phyloP scores from a whole-genome alignment of 805 yeast species.

The Candida parachauliodes region DNA sequence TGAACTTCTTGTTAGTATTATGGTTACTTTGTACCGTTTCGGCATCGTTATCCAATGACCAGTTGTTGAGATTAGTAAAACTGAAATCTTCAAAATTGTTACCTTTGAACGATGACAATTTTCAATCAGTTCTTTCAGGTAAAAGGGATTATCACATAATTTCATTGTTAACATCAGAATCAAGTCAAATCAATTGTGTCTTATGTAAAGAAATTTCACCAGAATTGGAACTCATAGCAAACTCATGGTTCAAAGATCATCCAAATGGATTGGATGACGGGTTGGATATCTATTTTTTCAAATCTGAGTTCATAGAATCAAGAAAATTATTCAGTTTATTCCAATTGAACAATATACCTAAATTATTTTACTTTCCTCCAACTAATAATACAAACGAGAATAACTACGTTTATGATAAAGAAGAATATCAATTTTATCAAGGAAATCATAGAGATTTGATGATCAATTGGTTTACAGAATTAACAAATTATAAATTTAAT shows the following conservation, averaged over 20 bases:
- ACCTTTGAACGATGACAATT: constrained; percentile 57
- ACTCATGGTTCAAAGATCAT: constrained; percentile 52
- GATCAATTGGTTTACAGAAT: constrained; percentile 28
- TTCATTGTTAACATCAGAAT: constrained; percentile 67
- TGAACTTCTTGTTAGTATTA: constrained; percentile 5
- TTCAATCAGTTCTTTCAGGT: constrained; percentile 51
- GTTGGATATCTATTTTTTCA: constrained; percentile 57
- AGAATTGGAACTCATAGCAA: constrained; percentile 54
- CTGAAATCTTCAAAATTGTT: constrained; percentile 18
- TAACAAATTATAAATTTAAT: constrained; percentile 33
- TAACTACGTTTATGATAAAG: constrained; percentile 23
- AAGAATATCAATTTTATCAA: constrained; percentile 44
- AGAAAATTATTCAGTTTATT: constrained; percentile 50
- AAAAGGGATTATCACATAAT: constrained; percentile 69
- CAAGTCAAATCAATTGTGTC: constrained; percentile 70
- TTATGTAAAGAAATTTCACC: constrained; percentile 73
- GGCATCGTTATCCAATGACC: constrained; percentile 22
- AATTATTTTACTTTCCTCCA: constrained; percentile 60
- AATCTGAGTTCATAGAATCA: constrained; percentile 65
- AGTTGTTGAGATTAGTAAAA: constrained; percentile 18
- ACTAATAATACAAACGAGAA: constrained; percentile 31
- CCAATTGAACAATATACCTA: constrained; percentile 72
- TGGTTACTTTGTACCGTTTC: constrained; percentile 12
- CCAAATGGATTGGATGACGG: constrained; percentile 35
- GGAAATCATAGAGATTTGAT: constrained; percentile 42